Conservation (phyloP, 352 stramenopile species). For the Globisporangium megalacanthum region DNA sequence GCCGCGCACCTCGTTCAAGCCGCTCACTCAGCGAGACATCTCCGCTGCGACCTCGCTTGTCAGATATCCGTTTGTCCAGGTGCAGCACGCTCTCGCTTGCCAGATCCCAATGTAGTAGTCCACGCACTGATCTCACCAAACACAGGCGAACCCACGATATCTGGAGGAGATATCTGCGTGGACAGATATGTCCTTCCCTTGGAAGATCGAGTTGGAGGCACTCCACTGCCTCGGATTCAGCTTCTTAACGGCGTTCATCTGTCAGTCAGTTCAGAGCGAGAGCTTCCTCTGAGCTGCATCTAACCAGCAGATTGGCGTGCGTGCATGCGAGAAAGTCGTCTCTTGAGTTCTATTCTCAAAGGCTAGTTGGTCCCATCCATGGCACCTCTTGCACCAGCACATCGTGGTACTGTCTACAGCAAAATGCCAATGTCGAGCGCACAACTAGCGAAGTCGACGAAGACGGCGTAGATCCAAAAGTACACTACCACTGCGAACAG, state of each 20-base stretch:
- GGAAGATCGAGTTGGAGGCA: conserved; percentile 81
- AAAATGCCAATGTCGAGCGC: conserved; percentile 31
- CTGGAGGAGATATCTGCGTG: conserved; percentile 51
- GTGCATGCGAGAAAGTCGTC: not conserved
- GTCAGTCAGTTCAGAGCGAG: conserved; percentile 32
- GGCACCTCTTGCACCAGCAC: not conserved
- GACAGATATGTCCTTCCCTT: conserved; percentile 31
- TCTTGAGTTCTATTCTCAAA: not conserved
- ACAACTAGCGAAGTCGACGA: conserved; percentile 55
- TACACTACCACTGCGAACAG: conserved; percentile 70
- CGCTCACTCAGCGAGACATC: conserved; percentile 49
- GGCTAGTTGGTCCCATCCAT: not conserved
- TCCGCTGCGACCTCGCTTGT: conserved; percentile 35
- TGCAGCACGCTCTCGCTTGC: conserved; percentile 8
- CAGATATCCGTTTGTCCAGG: conserved; percentile 57
- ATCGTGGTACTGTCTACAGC: conserved; percentile 1
- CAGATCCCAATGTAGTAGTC: not conserved
- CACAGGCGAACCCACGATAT: conserved; percentile 47
- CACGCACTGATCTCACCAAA: not conserved
- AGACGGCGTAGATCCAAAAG: conserved; percentile 74
- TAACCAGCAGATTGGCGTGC: not conserved
- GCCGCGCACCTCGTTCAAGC: conserved; percentile 47
- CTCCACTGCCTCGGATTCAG: conserved; percentile 73
- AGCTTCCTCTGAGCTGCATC: conserved; percentile 26
- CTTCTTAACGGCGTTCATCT: conserved; percentile 59